Evolutionary conservation across 805 yeast genomes (phyloP), one percentile per base, ranked within the genome.

Genomic region (Ogataea pignaliae): DNA sequence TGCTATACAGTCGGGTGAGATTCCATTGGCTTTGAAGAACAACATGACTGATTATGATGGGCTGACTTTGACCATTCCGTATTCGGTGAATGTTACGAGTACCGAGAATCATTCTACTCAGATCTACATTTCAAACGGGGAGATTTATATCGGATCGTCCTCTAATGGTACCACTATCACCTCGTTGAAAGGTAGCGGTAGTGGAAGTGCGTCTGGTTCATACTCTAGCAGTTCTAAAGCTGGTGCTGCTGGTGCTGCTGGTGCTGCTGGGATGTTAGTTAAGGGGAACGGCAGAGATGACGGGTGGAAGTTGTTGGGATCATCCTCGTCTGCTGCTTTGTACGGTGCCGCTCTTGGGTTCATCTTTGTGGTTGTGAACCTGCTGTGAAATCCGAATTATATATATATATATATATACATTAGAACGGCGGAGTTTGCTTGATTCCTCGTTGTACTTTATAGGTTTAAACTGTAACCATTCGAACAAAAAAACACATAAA

Each of bases 21-120:
- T 66, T 16, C 71, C 71, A 28, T 56, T 50, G 34, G 69, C 68
- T 1, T 18, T 31, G 12, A 37, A 50, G 8, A 59, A 58, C 42
- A 60, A 56, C 42, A 34, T 57, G 45, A 39, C 59, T 10, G 34
- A 43, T 36, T 55, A 56, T 40, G 34, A 38, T 1, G 29, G 21
- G 2, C 38, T 65, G 30, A 64, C 68, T 1, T 41, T 66, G 45
- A 59, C 67, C 1, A 47, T 60, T 10, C 51, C 57, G 5, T 31
- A 37, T 9, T n/a, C 51, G 7, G 29, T 53, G 9, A 42, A 47
- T 14, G 42, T 47, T 10, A 42, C 60, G 0, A 51, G 46, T 21
- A 40, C 54, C 2, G 16, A 48, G 3, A 41, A 37, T 1, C 42
- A 49, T 15, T 43, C 54, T 3, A 46, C 52, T 1, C 45, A 43